Base-by-base conservation (phyloP, 2,329 filamentous ascomycete species). In the Venturia oleaginea region DNA sequence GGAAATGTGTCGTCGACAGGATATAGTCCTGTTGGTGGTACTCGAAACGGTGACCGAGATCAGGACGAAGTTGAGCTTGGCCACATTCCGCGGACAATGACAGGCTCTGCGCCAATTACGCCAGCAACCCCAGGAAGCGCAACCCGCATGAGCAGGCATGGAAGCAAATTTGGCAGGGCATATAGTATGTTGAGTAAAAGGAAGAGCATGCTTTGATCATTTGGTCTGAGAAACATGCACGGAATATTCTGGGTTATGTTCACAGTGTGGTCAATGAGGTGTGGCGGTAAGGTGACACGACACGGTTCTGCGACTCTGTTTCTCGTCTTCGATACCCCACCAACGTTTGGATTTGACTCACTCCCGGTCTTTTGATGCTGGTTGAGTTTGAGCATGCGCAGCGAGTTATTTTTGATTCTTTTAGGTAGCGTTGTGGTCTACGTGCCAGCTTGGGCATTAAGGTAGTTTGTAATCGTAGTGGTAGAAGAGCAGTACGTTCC, bases 181-280 rank as follows among this genome's bases (percentile, higher is more conserved):
- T 76, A 75, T 67, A 68, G 66, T 4, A 75, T 71, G 67, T 65
- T 76, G 63, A 70, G 72, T 42, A 76, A 75, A 66, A 68, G 75
- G 69, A 72, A 67, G 67, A 76, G 75, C 67, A 68, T 73, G 66
- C 64, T 77, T 24, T 76, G 63, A 71, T 24, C 1, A 54, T 64
- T 24, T 64, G 24, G 22, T 60, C 10, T 5, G 22, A 7, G 22
- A 24, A 15, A 37, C 32, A 40, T n/a, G n/a, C n/a, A n/a, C n/a
- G n/a, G 55, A 17, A 34, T 19, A n/a, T 5, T 40, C n/a, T 59
- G 55, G 10, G 34, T 60, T 40, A 17, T 19, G 5, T 55, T 24
- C 48, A 55, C 10, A 27, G 48, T 27, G 48, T 30, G 13, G 48
- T 17, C 48, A 15, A 6, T 51, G 24, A 6, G 24, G 22, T 30